A percentile compares a stretch with the other conserved stretches of the same genome.
Conservation (phyloP, 441 rosid genomes). For the Arabidopsis lyrata region DNA sequence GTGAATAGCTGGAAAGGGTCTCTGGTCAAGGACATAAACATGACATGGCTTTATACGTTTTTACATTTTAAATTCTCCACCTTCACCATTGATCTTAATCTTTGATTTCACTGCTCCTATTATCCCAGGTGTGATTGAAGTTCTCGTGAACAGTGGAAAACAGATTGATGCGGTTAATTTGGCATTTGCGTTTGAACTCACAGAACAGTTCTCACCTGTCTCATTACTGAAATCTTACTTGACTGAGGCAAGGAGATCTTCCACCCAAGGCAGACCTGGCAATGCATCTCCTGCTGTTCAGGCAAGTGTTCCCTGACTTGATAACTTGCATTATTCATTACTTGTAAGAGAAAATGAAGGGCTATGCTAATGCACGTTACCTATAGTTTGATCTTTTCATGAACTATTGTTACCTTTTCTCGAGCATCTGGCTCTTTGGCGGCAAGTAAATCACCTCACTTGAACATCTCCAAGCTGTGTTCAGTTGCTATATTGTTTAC, state of each 20-base stretch:
- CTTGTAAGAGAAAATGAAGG: slow-evolving; percentile 14
- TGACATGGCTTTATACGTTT: not conserved
- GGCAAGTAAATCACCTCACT: not conserved
- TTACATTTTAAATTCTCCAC: not conserved
- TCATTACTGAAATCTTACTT: slow-evolving; percentile 81
- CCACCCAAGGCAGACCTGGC: slow-evolving; percentile 70
- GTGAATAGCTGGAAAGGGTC: not conserved
- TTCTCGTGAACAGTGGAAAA: slow-evolving; percentile 81
- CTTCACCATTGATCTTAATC: slow-evolving; percentile 24
- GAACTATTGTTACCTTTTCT: slow-evolving; percentile 2
- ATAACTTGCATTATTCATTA: not conserved
- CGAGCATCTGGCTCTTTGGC: slow-evolving; percentile 11
- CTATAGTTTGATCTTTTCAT: slow-evolving; percentile 9
- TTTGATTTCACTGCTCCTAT: slow-evolving; percentile 24
- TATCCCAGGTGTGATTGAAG: slow-evolving; percentile 80
- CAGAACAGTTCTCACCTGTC: slow-evolving; percentile 78
- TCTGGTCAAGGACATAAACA: slow-evolving; percentile 16
- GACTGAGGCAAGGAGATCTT: slow-evolving; percentile 75
- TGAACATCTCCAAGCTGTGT: slow-evolving; percentile 14
- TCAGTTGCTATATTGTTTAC: slow-evolving; percentile 9
- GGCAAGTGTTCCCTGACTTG: slow-evolving; percentile 51
- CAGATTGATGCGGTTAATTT: slow-evolving; percentile 97
- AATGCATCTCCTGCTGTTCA: slow-evolving; percentile 64
- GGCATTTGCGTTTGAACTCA: slow-evolving; percentile 96
- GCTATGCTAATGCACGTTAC: slow-evolving; percentile 1